Base-by-base conservation (phyloP, 208 protist species). In the Angomonas deanei region DNA sequence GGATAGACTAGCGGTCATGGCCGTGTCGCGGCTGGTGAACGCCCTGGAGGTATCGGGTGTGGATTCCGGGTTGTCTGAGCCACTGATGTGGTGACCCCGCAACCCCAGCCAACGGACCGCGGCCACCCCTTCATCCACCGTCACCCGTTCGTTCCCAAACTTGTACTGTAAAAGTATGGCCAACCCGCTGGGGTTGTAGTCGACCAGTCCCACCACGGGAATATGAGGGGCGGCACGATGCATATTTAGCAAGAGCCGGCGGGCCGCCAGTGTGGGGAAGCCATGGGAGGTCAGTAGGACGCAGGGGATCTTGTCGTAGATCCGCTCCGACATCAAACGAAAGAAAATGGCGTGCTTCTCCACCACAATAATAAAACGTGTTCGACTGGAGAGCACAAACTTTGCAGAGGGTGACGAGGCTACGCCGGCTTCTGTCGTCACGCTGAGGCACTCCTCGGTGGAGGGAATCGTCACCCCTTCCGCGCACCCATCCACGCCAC, bases 271-370 rank as follows among this genome's bases (percentile, higher is more conserved):
- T n/a, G 78, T 85, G 5, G 88, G 84, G 66, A 84, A 92, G 27
- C 88, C 88, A n/a, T 86, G 76, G 6, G 85, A 70, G 10, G 85
- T 94, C 8, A 94, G 63, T 52, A 94, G 61, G 32, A 94, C 82
- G 36, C 82, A 92, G 32, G 84, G 85, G 33, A 94, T 52, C 2
- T 55, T 57, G 0, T 72, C 69, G n/a, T 65, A 73, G 3, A 91
- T 63, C 10, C 70, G 58, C 28, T 85, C 80, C 19, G 83, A 70
- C 68, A 91, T 78, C 19, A 94, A 70, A 6, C 82, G 76, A 30
- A 74, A 71, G 38, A 89, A 92, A 1, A 92, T 76, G 0, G 88
- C 82, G 64, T 94, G 80, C 62, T 94, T 94, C 67, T 94, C 84
- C 5, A 94, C 68, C n/a, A 94, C 83, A 17, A 94, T 26, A 53